Conservation (phyloP, 306 rosid genomes). For the Purshia tridentata region DNA sequence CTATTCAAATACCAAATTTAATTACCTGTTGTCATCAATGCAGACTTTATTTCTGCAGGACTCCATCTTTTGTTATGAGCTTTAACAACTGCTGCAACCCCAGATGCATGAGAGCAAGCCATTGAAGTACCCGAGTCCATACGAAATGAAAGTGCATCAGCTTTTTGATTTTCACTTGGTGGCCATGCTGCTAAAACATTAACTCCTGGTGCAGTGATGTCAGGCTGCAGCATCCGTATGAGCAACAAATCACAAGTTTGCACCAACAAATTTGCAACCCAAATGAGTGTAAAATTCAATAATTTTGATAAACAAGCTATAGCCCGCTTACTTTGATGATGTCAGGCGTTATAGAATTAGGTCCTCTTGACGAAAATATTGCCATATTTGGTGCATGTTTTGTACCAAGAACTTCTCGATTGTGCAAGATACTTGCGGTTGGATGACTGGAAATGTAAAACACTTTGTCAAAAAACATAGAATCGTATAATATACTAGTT, state of each 20-base stretch:
- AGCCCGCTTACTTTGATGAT: neutral
- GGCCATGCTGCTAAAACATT: neutral
- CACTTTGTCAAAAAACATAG: neutral
- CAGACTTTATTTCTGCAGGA: constrained; percentile 14
- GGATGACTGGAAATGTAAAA: neutral
- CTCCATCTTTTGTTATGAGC: neutral
- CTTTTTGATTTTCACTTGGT: neutral
- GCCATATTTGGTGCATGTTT: neutral
- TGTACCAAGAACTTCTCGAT: neutral
- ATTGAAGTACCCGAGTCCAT: constrained; percentile 17
- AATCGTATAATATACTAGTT: too few relatives aligned
- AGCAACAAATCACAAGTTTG: neutral
- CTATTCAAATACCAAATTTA: too few relatives aligned
- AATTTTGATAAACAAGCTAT: neutral
- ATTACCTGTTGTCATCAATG: constrained; percentile 25
- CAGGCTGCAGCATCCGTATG: neutral
- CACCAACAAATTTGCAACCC: neutral
- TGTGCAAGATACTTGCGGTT: neutral
- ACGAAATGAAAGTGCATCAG: neutral
- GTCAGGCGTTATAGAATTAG: neutral
- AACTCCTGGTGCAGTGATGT: neutral
- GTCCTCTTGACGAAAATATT: constrained; percentile 1
- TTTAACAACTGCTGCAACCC: constrained; percentile 11
- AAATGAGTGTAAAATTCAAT: too few relatives aligned
- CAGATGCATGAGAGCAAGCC: constrained; percentile 12